phyloP scores from a whole-genome alignment of 2,329 filamentous ascomycete species.

The Elsinoe batatas region DNA sequence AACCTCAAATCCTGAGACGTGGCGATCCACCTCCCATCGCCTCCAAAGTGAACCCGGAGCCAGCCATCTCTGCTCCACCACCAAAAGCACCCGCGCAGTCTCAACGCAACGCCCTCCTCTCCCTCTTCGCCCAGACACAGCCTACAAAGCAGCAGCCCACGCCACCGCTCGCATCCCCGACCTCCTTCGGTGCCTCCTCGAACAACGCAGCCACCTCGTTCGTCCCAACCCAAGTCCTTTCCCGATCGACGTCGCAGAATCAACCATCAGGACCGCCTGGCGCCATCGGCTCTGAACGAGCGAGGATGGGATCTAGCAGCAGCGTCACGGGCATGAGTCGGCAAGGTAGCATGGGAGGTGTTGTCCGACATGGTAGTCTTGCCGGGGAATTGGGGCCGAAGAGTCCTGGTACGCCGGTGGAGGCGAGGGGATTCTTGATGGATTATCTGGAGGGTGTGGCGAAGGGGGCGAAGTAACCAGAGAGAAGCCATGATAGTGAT shows the following conservation, averaged over 20 bases:
- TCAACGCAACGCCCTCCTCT: constrained; percentile 15
- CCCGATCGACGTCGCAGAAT: constrained; percentile 19
- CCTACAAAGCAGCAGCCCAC: constrained; percentile 7
- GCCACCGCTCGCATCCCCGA: neutral
- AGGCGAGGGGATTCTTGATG: constrained; percentile 28
- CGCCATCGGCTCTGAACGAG: constrained; percentile 18
- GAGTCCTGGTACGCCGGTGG: constrained; percentile 21
- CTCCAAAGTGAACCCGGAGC: neutral
- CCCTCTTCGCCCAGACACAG: constrained; percentile 15
- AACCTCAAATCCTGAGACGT: constrained; percentile 24
- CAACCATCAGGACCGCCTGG: neutral
- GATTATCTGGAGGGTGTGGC: constrained; percentile 29
- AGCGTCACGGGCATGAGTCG: neutral
- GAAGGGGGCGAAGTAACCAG: constrained; percentile 14
- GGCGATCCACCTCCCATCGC: constrained; percentile 15
- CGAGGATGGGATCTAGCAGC: constrained; percentile 16
- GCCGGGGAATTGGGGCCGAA: constrained; percentile 11
- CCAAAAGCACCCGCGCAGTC: neutral
- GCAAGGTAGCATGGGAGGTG: constrained; percentile 15
- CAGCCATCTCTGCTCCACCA: neutral
- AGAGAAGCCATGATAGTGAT: too few relatives aligned
- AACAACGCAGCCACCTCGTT: neutral
- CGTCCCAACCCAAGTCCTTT: constrained; percentile 15
- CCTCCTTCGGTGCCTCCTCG: neutral
- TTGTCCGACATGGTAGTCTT: constrained; percentile 12